Conservation (phyloP, 2,329 filamentous ascomycete genomes). For the Thelonectria blattea region DNA sequence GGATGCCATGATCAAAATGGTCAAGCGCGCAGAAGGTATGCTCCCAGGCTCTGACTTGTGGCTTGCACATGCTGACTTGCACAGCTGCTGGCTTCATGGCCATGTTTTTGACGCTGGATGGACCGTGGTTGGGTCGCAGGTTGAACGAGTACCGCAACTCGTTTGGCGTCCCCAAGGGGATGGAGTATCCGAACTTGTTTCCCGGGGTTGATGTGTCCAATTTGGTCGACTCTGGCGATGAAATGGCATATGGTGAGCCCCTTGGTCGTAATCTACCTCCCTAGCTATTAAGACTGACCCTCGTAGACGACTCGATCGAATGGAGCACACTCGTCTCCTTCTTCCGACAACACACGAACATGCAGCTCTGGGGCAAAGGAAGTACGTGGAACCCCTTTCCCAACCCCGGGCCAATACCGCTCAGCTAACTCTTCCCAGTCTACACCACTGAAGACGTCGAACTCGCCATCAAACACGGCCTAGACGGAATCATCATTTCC, state of each 20-base stretch:
- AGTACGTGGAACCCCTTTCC: too few species aligned
- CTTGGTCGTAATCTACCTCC: neutral
- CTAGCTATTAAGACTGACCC: too few species aligned
- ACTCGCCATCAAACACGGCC: slow-evolving; percentile 38
- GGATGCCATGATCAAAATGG: slow-evolving; percentile 10
- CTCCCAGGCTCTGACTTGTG: neutral
- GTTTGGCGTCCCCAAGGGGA: slow-evolving; percentile 27
- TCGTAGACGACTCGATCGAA: slow-evolving; percentile 12
- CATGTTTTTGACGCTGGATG: slow-evolving; percentile 38
- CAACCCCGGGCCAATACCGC: too few species aligned
- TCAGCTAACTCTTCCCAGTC: too few species aligned
- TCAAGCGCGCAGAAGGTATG: slow-evolving; percentile 21
- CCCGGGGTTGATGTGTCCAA: slow-evolving; percentile 20
- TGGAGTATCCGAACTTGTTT: slow-evolving; percentile 28
- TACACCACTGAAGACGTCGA: slow-evolving; percentile 42
- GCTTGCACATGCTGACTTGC: neutral
- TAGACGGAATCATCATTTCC: slow-evolving; percentile 41
- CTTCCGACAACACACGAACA: slow-evolving; percentile 20
- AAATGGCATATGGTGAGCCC: slow-evolving; percentile 17
- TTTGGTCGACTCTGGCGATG: slow-evolving; percentile 13
- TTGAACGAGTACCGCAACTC: slow-evolving; percentile 34
- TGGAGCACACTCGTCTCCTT: slow-evolving; percentile 17
- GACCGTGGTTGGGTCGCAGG: slow-evolving; percentile 30
- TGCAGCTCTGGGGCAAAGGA: slow-evolving; percentile 25
- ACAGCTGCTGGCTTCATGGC: slow-evolving; percentile 35